Evolutionary conservation across 2,329 filamentous ascomycete genomes (phyloP), one percentile per base, ranked within the genome.

Genomic region (Emergomyces pasteurianus): DNA sequence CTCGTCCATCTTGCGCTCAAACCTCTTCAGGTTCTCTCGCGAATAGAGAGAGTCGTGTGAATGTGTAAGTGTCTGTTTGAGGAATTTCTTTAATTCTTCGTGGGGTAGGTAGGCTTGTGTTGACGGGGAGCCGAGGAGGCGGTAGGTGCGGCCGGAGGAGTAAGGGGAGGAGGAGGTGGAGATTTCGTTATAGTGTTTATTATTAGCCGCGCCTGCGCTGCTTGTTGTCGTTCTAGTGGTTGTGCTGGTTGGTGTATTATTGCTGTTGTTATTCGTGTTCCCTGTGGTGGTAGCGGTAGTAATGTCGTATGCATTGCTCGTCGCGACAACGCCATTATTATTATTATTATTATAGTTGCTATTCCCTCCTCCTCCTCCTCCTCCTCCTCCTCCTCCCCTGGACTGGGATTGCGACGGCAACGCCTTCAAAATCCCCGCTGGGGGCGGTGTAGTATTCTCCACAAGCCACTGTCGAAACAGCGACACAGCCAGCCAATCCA

Each of bases 391-490:
- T 42, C 21, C 40, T 16, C 38, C 36, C 38, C 36, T 18, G 34
- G 55, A 52, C 23, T 62, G 49, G 31, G 31, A 31, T 9, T 47
- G 55, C 26, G 42, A 36, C 10, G 60, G 46, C 42, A 61, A 42
- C n/a, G 57, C 21, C 64, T 77, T 74, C 66, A 77, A 64, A 63
- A 79, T 74, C 2, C 81, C 78, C 0, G 80, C 74, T 0, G 84
- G 84, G 3, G 86, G 82, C 0, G 90, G 87, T 1, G 89, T 87
- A 4, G 89, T 95, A 72, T 91, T 92, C 68, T 96, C 92, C 3
- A 90, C 90, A 7, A 96, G 80, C 91, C 92, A 96, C 73, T 96
- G 90, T 3, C 92, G 83, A 75, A 96, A 97, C 14, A 96, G 79
- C 49, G 85, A 89, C 56, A 96, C 84, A 21, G 86, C 90, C 7